Evolutionary conservation across 495 filamentous ascomycete genomes (phyloP).

Genomic region (Annulohypoxylon moriforme): DNA sequence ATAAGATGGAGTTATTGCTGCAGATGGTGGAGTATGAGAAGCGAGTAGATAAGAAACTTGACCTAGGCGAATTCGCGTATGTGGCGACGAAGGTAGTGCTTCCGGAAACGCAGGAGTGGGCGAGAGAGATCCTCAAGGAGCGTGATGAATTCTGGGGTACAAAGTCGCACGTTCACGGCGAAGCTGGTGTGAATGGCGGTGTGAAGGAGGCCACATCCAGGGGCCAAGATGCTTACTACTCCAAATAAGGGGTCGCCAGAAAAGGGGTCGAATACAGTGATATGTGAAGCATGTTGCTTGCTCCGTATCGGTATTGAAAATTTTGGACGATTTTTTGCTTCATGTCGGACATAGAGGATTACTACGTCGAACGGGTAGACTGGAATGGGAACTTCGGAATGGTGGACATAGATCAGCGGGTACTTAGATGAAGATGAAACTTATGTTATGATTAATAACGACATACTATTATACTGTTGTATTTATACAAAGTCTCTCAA

Average conservation of each 20-base stretch:
- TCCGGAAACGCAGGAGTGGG: slow-evolving; percentile 84
- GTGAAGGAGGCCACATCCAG: slow-evolving; percentile 48
- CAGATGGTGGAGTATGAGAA: slow-evolving; percentile 99
- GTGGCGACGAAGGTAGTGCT: slow-evolving; percentile 78
- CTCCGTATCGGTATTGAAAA: neutral
- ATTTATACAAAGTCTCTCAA: neutral
- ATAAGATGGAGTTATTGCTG: slow-evolving; percentile 92
- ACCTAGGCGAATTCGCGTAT: slow-evolving; percentile 85
- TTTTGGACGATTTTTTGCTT: neutral
- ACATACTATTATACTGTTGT: neutral
- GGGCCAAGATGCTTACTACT: slow-evolving; percentile 59
- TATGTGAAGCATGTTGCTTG: neutral
- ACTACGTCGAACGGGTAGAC: slow-evolving; percentile 9
- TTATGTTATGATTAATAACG: slow-evolving; percentile 24
- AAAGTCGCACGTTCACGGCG: slow-evolving; percentile 55
- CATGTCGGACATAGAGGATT: neutral
- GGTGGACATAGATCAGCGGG: neutral
- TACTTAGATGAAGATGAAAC: neutral
- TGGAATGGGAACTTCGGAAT: neutral
- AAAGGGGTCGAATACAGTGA: slow-evolving; percentile 29
- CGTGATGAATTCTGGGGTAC: slow-evolving; percentile 77
- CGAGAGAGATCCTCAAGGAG: slow-evolving; percentile 78
- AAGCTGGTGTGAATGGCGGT: slow-evolving; percentile 54
- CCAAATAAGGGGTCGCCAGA: slow-evolving; percentile 31
- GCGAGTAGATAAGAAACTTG: slow-evolving; percentile 66